A percentile compares a stretch with the other conserved stretches of the same genome.
These are phyloP conservation scores for Arabidopsis hybrid DNA, from an alignment of 441 rosid genomes.

Conservation along the genomic window DNA sequence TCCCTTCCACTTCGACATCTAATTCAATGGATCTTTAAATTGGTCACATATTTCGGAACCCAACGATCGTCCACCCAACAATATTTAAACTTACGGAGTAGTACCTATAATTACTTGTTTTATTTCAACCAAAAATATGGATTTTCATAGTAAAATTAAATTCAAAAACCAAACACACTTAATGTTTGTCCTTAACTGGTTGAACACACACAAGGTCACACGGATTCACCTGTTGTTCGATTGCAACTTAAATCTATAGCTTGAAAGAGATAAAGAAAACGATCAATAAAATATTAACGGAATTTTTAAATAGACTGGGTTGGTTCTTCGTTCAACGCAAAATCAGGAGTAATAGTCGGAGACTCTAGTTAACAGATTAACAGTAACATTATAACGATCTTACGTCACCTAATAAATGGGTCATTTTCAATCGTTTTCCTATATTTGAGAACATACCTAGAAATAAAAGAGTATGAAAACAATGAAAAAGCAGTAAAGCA, in stretches of 20 bases:
- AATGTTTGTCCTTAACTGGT: neutral
- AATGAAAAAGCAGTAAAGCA: conserved; percentile 25
- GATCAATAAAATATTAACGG: too few species aligned
- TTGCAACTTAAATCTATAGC: neutral
- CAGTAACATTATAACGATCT: neutral
- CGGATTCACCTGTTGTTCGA: neutral
- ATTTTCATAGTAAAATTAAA: neutral
- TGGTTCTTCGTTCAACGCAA: conserved; percentile 8
- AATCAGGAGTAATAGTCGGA: conserved; percentile 23
- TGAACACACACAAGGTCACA: neutral
- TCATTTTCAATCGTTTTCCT: conserved; percentile 20
- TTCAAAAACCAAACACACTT: neutral
- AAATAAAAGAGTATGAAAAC: conserved; percentile 15
- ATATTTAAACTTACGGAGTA: neutral
- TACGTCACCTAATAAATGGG: conserved; percentile 12
- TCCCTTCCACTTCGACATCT: conserved; percentile 35
- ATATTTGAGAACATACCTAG: conserved; percentile 9
- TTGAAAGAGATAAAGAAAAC: neutral
- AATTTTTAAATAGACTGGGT: neutral
- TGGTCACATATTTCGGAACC: conserved; percentile 25
- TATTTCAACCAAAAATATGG: neutral
- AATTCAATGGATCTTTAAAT: conserved; percentile 34
- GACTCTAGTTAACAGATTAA: conserved; percentile 6
- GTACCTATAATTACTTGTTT: conserved; percentile 21
- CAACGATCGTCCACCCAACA: conserved; percentile 23